Evolutionary conservation across 1,284 basidiomycete genomes (phyloP).

Genomic region (Amylostereum areolatum): DNA sequence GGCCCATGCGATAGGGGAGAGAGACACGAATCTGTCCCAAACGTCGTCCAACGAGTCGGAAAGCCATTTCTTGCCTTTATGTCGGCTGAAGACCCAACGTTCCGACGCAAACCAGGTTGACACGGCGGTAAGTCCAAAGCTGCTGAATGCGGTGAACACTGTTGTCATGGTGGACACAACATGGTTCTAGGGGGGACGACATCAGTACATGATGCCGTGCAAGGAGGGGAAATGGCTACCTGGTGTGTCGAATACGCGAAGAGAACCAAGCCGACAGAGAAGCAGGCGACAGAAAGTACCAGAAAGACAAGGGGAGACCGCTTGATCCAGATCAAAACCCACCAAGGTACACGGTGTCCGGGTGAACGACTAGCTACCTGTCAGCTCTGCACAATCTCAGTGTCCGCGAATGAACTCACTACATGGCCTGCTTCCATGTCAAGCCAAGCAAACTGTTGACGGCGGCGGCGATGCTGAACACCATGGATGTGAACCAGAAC

Average conservation of each 20-base stretch:
- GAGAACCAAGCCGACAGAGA: conserved; percentile 61
- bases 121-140: conserved; percentile 68
- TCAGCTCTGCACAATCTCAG: conserved; percentile 9
- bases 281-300: conserved; percentile 66
- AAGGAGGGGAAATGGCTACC: conserved; percentile 26
- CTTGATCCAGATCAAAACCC: conserved; percentile 78
- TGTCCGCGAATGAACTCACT: conserved; percentile 39
- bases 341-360: conserved; percentile 67
- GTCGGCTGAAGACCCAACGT: conserved; percentile 62
- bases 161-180: conserved; percentile 68
- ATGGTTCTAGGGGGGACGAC: conserved; percentile 33
- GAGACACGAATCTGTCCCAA: conserved; percentile 34
- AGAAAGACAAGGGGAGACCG: conserved; percentile 70
- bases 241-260: conserved; percentile 61
- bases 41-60: conserved; percentile 57
- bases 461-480: conserved; percentile 71
- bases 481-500: conserved; percentile 70
- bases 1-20: conserved; percentile 30
- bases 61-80: conserved; percentile 72
- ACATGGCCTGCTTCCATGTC: conserved; percentile 76
- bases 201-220: not conserved
- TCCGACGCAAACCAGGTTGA: conserved; percentile 76
- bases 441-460: conserved; percentile 68
- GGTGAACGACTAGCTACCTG: conserved; percentile 40
- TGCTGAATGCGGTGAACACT: conserved; percentile 67